Percentiles rank a stretch among this genome's conserved stretches.
phyloP scores from a whole-genome alignment of 2,329 filamentous ascomycete genomes.

The Aspergillus transmontanensis region DNA sequence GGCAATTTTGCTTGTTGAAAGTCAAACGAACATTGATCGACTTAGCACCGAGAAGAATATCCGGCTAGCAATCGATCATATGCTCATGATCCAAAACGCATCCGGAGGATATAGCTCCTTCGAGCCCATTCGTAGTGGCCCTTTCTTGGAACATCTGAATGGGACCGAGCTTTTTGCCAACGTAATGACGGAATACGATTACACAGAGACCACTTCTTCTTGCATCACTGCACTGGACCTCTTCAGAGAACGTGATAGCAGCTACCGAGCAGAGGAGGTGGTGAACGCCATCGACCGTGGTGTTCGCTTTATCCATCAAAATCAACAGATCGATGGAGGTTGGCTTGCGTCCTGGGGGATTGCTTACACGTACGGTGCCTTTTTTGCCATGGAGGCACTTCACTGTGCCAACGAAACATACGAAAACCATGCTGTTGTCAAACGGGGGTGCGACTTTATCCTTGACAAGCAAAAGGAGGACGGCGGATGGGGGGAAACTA shows the following conservation, averaged over 20 bases:
- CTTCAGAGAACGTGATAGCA: not conserved
- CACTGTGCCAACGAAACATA: not conserved
- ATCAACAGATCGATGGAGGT: not conserved
- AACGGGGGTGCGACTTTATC: not conserved
- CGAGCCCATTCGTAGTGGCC: not conserved
- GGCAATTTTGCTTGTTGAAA: not conserved
- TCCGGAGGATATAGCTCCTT: slow-evolving; percentile 1
- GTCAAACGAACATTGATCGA: not conserved
- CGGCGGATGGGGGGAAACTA: slow-evolving; percentile 5
- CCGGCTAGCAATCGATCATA: not conserved
- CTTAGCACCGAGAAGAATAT: not conserved
- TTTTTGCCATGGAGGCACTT: slow-evolving; percentile 2
- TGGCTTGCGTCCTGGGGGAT: slow-evolving; percentile 2
- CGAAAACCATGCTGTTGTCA: not conserved
- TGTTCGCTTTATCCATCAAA: not conserved
- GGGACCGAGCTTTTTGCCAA: not conserved
- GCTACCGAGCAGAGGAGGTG: not conserved
- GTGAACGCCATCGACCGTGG: not conserved
- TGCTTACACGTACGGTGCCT: not conserved
- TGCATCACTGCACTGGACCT: not conserved
- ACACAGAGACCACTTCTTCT: not conserved
- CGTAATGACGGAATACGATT: slow-evolving; percentile 1
- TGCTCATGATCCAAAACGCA: not conserved
- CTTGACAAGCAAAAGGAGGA: not conserved
- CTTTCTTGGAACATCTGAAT: not conserved